These are phyloP conservation scores for Sugiyamaella americana DNA, from an alignment of 805 yeast genomes.

Conservation along the genomic window DNA sequence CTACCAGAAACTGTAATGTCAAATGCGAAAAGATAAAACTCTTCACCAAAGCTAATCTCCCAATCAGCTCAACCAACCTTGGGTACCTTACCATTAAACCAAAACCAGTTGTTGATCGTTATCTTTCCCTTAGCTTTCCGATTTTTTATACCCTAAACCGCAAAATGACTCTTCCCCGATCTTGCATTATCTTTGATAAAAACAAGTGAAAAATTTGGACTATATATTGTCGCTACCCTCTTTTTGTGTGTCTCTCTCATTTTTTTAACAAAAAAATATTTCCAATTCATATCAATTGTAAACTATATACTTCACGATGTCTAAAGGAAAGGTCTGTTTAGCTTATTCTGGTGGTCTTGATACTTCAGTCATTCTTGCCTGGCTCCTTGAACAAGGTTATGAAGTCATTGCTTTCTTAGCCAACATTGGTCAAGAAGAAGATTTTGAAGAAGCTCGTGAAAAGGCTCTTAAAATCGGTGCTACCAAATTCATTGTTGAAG, in stretches of 20 bases:
- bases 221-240: no score
- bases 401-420: conserved; percentile 99
- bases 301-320: conserved; percentile 43
- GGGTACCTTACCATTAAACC: no score
- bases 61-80: no score
- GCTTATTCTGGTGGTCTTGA: conserved; percentile 99
- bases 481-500: conserved; percentile 86
- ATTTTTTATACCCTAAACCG: background rate
- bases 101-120: no score
- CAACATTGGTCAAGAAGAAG: conserved; percentile 98
- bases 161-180: background rate
- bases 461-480: conserved; percentile 98
- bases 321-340: conserved; percentile 97
- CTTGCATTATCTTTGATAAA: background rate
- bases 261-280: no score
- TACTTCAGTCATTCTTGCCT: conserved; percentile 94
- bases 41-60: no score
- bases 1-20: no score
- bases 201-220: background rate
- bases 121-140: no score
- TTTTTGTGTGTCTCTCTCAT: no score
- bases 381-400: conserved; percentile 96
- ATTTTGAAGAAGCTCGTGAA: conserved; percentile 92
- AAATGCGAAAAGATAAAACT: no score
- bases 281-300: background rate